phyloP scores from a whole-genome alignment of 2,329 filamentous ascomycete genomes.

The Rasamsonia emersonii region DNA sequence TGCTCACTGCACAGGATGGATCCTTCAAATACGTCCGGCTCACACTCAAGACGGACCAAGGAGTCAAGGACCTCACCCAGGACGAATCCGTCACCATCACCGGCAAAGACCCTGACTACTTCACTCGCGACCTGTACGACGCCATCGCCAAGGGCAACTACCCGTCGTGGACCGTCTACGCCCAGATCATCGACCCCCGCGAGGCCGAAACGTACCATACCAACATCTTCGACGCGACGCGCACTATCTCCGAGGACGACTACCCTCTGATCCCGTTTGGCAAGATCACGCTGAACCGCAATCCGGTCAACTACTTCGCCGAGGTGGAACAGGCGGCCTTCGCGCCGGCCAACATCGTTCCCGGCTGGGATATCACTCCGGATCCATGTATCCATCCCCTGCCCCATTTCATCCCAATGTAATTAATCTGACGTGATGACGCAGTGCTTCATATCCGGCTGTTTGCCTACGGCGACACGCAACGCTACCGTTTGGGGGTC shows the following conservation, averaged over 20 bases:
- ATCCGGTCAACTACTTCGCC: constrained; percentile 10
- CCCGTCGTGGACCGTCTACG: constrained; percentile 10
- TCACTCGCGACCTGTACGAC: constrained; percentile 6
- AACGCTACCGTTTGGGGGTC: constrained; percentile 11
- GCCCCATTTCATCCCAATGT: not conserved
- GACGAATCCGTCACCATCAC: constrained; percentile 5
- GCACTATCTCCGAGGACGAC: constrained; percentile 5
- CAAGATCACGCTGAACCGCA: constrained; percentile 11
- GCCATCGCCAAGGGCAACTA: constrained; percentile 6
- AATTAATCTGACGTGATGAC: constrained; percentile 1
- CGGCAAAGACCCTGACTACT: constrained; percentile 8
- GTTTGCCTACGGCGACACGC: constrained; percentile 11
- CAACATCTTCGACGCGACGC: constrained; percentile 8
- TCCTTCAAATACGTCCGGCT: not conserved
- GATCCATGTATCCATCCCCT: constrained; percentile 4
- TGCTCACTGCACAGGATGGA: too few species aligned
- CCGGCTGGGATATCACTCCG: constrained; percentile 2
- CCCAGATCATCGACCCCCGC: constrained; percentile 11
- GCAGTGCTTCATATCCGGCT: constrained; percentile 11
- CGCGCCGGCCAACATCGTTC: constrained; percentile 6
- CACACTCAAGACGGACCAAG: constrained; percentile 1
- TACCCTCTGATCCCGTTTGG: constrained; percentile 10
- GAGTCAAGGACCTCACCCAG: not conserved
- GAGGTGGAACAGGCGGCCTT: constrained; percentile 10
- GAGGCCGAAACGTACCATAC: constrained; percentile 6